Evolutionary conservation across 179 eudicot genomes (phyloP).

Genomic region (Beta corolliflora): DNA sequence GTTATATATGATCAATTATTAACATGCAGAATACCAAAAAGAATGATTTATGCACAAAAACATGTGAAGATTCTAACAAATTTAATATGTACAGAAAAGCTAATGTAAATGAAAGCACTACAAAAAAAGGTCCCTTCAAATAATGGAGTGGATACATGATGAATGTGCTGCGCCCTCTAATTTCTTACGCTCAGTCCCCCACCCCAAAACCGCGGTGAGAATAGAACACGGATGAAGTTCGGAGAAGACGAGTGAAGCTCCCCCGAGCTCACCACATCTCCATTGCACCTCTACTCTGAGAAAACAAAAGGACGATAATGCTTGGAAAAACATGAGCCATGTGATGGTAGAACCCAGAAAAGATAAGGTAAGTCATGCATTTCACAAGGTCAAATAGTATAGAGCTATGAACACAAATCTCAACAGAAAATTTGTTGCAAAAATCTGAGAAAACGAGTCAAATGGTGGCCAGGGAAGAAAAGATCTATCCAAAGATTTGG

Average conservation of each 20-base stretch:
- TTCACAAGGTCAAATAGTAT: slow-evolving; percentile 23
- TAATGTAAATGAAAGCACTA: background rate
- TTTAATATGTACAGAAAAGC: background rate
- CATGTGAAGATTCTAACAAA: background rate
- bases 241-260: no score
- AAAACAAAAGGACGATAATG: background rate
- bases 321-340: background rate
- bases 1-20: background rate
- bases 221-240: no score
- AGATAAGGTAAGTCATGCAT: background rate
- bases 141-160: no score
- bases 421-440: background rate
- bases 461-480: background rate
- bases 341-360: slow-evolving; percentile 8
- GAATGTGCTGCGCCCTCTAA: no score
- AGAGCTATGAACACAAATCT: slow-evolving; percentile 3
- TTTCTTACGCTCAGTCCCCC: background rate
- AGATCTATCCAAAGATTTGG: slow-evolving; percentile 14
- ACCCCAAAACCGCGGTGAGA: background rate
- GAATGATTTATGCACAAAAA: background rate
- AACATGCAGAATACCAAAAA: background rate
- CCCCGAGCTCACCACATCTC: no score
- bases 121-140: background rate
- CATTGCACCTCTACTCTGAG: background rate
- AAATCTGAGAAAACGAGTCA: background rate